These are phyloP conservation scores for Fagopyrum esculentum DNA, from an alignment of 148 eudicot genomes.

Conservation along the genomic window DNA sequence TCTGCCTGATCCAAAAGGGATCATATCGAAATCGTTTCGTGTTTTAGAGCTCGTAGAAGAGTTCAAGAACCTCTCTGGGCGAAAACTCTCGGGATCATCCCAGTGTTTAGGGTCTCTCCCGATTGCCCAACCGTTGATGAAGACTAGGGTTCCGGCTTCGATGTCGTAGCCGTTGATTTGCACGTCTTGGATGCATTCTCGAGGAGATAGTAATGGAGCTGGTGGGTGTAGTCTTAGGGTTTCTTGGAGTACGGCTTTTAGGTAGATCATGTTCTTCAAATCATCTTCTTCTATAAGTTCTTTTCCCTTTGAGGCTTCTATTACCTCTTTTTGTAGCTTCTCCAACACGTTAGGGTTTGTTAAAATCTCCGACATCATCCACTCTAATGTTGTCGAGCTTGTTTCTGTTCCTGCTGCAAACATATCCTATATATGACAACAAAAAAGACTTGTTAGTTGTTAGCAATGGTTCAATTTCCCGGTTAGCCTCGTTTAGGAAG, in stretches of 20 bases:
- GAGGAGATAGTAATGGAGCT: not conserved
- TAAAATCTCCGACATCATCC: conserved; percentile 8
- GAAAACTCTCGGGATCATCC: not conserved
- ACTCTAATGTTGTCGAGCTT: not conserved
- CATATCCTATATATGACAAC: not conserved
- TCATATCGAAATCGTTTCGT: not conserved
- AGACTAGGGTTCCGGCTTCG: not conserved
- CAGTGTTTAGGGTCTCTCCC: not conserved
- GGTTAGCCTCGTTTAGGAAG: too few species aligned
- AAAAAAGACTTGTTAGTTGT: not conserved
- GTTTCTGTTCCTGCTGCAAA: conserved; percentile 1
- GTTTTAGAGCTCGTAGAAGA: not conserved
- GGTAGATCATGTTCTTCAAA: not conserved
- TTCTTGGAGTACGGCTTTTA: not conserved
- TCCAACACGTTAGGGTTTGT: not conserved
- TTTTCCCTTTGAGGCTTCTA: not conserved
- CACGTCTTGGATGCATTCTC: not conserved
- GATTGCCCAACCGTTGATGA: not conserved
- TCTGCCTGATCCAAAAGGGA: not conserved
- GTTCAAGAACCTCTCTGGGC: not conserved
- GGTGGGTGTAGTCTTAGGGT: not conserved
- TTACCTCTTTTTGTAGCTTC: not conserved
- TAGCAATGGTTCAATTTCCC: too few species aligned
- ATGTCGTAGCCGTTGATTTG: not conserved
- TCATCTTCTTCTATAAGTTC: not conserved